Percentiles rank a stretch among this genome's conserved stretches.
Evolutionary conservation across 768 basidiomycete genomes (phyloP).

Genomic region (Lactarius psammicola): DNA sequence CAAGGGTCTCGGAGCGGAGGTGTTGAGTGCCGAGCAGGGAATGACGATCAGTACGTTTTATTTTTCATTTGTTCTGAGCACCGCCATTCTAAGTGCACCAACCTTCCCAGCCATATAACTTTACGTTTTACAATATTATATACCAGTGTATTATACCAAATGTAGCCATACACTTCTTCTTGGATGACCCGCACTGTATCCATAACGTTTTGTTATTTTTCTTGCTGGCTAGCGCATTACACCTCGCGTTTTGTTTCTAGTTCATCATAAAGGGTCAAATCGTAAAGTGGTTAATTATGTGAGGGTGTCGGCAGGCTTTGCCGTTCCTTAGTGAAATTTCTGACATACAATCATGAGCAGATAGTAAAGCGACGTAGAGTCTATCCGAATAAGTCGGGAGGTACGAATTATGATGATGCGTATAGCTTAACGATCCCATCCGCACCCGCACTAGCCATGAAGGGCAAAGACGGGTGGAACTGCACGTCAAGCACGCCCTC

Average conservation of each 20-base stretch:
- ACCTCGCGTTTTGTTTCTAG: neutral
- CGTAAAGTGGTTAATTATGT: neutral
- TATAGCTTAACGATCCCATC: slow-evolving; percentile 93
- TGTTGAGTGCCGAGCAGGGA: slow-evolving; percentile 74
- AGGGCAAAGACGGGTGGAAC: slow-evolving; percentile 77
- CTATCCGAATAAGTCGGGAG: slow-evolving; percentile 14
- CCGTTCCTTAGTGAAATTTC: slow-evolving; percentile 1
- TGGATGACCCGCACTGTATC: slow-evolving; percentile 21
- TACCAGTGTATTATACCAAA: slow-evolving; percentile 37
- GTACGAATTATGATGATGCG: slow-evolving; percentile 64
- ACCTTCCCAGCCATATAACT: slow-evolving; percentile 19
- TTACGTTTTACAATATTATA: neutral
- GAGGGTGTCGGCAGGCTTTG: slow-evolving; percentile 5
- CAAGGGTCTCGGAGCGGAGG: slow-evolving; percentile 64
- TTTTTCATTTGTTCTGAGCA: neutral
- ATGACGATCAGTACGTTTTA: slow-evolving; percentile 63
- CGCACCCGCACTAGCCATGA: slow-evolving; percentile 93
- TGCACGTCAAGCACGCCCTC: slow-evolving; percentile 91
- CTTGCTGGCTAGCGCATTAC: neutral
- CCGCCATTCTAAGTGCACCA: neutral
- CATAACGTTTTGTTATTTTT: slow-evolving; percentile 2
- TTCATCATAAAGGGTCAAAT: neutral
- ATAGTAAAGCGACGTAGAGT: slow-evolving; percentile 21
- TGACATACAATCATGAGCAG: slow-evolving; percentile 22
- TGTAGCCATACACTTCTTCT: slow-evolving; percentile 40